Percentiles rank a stretch among this genome's conserved stretches.
phyloP scores from a whole-genome alignment of 2,329 filamentous ascomycete species.

The Fusarium hainanense region DNA sequence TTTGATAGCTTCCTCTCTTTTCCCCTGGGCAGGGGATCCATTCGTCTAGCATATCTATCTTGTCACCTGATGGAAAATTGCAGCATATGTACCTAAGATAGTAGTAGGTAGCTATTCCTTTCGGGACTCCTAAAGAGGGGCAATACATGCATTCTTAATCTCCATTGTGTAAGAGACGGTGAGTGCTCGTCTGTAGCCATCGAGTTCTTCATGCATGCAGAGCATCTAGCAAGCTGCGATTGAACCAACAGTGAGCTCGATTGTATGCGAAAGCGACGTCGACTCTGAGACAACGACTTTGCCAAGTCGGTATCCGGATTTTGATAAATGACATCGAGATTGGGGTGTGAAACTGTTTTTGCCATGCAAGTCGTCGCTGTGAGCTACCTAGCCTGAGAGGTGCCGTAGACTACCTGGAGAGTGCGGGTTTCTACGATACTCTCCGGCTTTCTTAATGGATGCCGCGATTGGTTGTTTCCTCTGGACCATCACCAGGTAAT shows the following conservation, averaged over 20 bases:
- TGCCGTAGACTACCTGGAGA: not conserved
- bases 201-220: conserved; percentile 8
- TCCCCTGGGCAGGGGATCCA: not conserved
- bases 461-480: conserved; percentile 1
- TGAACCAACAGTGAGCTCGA: not conserved
- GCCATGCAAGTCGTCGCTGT: not conserved
- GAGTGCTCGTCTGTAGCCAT: not conserved
- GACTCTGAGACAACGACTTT: not conserved
- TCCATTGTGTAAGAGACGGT: conserved; percentile 16
- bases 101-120: not conserved
- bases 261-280: not conserved
- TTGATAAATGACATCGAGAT: not conserved
- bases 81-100: not conserved
- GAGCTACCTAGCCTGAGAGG: not conserved
- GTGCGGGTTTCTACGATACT: not conserved
- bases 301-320: not conserved
- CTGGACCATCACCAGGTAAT: not conserved
- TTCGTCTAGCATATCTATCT: conserved; percentile 1
- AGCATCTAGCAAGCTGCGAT: not conserved
- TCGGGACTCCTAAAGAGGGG: not conserved
- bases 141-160: not conserved
- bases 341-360: not conserved
- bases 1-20: not conserved
- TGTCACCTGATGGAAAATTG: not conserved
- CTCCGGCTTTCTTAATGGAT: not conserved